Conservation (phyloP, 352 stramenopile species). For the Phytophthora ramorum region DNA sequence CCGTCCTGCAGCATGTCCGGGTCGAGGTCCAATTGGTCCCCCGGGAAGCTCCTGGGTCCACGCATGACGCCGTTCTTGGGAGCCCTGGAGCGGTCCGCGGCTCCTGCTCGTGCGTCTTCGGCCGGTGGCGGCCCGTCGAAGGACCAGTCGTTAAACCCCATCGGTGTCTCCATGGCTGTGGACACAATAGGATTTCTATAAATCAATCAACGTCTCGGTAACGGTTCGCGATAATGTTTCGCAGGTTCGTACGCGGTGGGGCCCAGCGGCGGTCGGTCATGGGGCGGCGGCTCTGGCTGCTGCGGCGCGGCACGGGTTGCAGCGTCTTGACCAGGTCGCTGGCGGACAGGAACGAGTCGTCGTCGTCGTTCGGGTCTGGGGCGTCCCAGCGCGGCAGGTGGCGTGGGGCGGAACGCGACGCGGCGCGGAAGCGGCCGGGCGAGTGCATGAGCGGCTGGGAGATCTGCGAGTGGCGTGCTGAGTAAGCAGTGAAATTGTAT, state of each 20-base stretch:
- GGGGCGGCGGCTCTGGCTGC: slow-evolving; percentile 8
- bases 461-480: slow-evolving; percentile 12
- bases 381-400: slow-evolving; percentile 22
- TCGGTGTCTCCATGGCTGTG: slow-evolving; percentile 25
- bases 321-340: slow-evolving; percentile 42
- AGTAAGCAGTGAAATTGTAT: slow-evolving; percentile 29
- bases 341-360: slow-evolving; percentile 38
- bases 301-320: slow-evolving; percentile 30
- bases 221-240: background rate
- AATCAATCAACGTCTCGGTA: background rate
- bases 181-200: background rate
- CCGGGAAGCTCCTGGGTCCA: background rate
- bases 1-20: slow-evolving; percentile 9
- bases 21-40: slow-evolving; percentile 12
- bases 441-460: slow-evolving; percentile 24
- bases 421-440: slow-evolving; percentile 21
- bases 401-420: slow-evolving; percentile 5
- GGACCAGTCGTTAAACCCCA: slow-evolving; percentile 34
- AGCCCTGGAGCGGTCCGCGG: slow-evolving; percentile 11
- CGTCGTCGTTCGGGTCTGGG: slow-evolving; percentile 11
- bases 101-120: slow-evolving; percentile 1
- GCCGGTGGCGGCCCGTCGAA: slow-evolving; percentile 14
- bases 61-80: slow-evolving; percentile 4
- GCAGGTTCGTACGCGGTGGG: slow-evolving; percentile 20
- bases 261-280: slow-evolving; percentile 10